Evolutionary conservation across 2,329 filamentous ascomycete genomes (phyloP).

Genomic region (Trichoderma arundinaceum): DNA sequence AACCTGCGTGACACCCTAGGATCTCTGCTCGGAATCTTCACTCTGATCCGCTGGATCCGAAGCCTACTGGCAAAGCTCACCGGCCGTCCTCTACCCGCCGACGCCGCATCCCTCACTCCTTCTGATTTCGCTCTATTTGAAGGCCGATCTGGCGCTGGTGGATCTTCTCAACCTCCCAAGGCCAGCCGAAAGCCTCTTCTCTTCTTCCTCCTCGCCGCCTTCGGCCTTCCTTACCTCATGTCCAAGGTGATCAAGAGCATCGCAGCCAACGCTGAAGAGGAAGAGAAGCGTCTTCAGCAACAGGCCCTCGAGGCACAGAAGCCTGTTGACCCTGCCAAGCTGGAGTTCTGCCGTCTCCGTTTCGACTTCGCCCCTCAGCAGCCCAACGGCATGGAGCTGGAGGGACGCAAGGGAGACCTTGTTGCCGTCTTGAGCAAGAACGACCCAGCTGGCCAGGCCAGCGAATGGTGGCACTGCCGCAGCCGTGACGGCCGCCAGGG

Average conservation of each 20-base stretch:
- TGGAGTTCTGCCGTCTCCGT: slow-evolving; percentile 93
- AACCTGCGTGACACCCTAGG: slow-evolving; percentile 92
- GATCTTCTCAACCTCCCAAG: slow-evolving; percentile 67
- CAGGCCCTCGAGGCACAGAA: slow-evolving; percentile 58
- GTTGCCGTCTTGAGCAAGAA: slow-evolving; percentile 92
- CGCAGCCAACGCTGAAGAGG: slow-evolving; percentile 82
- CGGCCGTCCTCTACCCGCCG: slow-evolving; percentile 85
- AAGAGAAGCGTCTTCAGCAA: slow-evolving; percentile 64
- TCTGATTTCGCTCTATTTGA: slow-evolving; percentile 90
- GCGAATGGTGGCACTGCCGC: slow-evolving; percentile 97
- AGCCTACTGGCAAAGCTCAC: slow-evolving; percentile 91
- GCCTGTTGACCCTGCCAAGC: slow-evolving; percentile 81
- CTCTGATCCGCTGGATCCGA: slow-evolving; percentile 90
- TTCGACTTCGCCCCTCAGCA: slow-evolving; percentile 89
- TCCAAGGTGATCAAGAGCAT: slow-evolving; percentile 89
- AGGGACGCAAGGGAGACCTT: slow-evolving; percentile 92
- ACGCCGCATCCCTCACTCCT: slow-evolving; percentile 85
- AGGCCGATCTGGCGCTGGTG: slow-evolving; percentile 68
- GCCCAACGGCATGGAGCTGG: slow-evolving; percentile 76
- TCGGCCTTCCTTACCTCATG: slow-evolving; percentile 96
- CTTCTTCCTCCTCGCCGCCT: slow-evolving; percentile 92
- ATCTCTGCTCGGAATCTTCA: slow-evolving; percentile 93
- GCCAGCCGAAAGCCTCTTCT: slow-evolving; percentile 95
- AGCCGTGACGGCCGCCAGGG: slow-evolving; percentile 88
- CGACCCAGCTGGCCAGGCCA: slow-evolving; percentile 88